These are phyloP conservation scores for Xerocomus spinulosus DNA, from an alignment of 768 basidiomycete species.

Conservation along the genomic window DNA sequence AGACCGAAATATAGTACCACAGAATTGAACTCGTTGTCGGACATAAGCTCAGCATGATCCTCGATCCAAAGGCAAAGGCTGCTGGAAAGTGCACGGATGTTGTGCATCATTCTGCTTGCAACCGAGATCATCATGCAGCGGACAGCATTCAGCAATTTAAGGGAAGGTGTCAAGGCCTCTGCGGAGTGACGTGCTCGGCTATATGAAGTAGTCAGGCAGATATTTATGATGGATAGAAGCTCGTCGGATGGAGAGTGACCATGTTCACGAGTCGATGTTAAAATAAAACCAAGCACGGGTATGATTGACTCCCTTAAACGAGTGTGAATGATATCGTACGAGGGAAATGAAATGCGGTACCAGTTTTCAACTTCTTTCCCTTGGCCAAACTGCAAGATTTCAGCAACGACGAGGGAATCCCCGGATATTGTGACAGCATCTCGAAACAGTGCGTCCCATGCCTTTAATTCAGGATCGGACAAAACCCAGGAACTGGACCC, in stretches of 20 bases:
- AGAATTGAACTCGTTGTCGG: slow-evolving; percentile 42
- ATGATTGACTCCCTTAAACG: slow-evolving; percentile 19
- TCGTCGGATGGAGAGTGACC: slow-evolving; percentile 10
- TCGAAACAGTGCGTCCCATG: slow-evolving; percentile 40
- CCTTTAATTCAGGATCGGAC: slow-evolving; percentile 36
- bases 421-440: slow-evolving; percentile 25
- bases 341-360: slow-evolving; percentile 9
- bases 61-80: slow-evolving; percentile 50
- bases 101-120: slow-evolving; percentile 26
- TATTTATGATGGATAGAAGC: slow-evolving; percentile 30
- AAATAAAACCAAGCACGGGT: slow-evolving; percentile 15
- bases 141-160: slow-evolving; percentile 36
- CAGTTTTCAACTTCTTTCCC: slow-evolving; percentile 18
- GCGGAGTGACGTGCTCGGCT: slow-evolving; percentile 17
- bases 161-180: slow-evolving; percentile 25
- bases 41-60: slow-evolving; percentile 40
- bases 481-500: slow-evolving; percentile 42
- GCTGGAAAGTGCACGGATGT: slow-evolving; percentile 36
- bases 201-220: slow-evolving; percentile 34
- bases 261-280: slow-evolving; percentile 7
- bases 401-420: slow-evolving; percentile 6
- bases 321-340: slow-evolving; percentile 7
- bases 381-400: slow-evolving; percentile 11
- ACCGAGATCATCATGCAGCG: slow-evolving; percentile 31
- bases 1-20: slow-evolving; percentile 36